Evolutionary conservation across 2,329 filamentous ascomycete species (phyloP).

Genomic region (Knufia petricola): DNA sequence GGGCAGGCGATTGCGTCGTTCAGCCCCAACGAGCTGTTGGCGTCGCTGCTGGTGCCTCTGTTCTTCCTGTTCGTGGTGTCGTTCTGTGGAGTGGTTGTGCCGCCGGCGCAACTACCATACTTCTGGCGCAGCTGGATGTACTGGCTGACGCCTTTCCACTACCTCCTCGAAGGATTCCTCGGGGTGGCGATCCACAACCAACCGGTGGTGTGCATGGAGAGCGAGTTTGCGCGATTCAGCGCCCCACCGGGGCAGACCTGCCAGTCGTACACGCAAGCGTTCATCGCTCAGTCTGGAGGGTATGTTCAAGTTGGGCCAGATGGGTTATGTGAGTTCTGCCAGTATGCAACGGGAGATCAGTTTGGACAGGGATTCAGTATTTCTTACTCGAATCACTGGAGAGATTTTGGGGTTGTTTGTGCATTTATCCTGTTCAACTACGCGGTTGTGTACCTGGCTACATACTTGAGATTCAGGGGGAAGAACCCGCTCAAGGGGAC

Average conservation of each 20-base stretch:
- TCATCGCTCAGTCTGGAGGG: constrained; percentile 39
- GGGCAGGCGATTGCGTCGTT: constrained; percentile 60
- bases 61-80: constrained; percentile 61
- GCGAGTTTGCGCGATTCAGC: constrained; percentile 48
- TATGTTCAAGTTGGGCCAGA: constrained; percentile 36
- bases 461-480: constrained; percentile 17
- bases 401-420: constrained; percentile 68
- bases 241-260: constrained; percentile 53
- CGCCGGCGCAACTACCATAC: constrained; percentile 49
- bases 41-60: constrained; percentile 55
- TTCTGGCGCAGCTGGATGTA: constrained; percentile 64
- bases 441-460: constrained; percentile 17
- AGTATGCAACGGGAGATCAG: constrained; percentile 31
- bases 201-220: constrained; percentile 53
- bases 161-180: constrained; percentile 64
- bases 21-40: constrained; percentile 56
- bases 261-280: constrained; percentile 47
- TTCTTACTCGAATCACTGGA: constrained; percentile 58
- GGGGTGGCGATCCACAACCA: constrained; percentile 60
- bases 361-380: constrained; percentile 39
- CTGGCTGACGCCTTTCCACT: constrained; percentile 69
- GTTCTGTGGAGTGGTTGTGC: constrained; percentile 68
- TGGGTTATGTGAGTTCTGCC: constrained; percentile 42
- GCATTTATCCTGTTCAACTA: constrained; percentile 66
- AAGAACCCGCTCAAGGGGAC: constrained; percentile 17